Percentiles rank a stretch among this genome's conserved stretches.
Conservation (phyloP, 2,329 filamentous ascomycete genomes). For the Microcyclosporella mali region DNA sequence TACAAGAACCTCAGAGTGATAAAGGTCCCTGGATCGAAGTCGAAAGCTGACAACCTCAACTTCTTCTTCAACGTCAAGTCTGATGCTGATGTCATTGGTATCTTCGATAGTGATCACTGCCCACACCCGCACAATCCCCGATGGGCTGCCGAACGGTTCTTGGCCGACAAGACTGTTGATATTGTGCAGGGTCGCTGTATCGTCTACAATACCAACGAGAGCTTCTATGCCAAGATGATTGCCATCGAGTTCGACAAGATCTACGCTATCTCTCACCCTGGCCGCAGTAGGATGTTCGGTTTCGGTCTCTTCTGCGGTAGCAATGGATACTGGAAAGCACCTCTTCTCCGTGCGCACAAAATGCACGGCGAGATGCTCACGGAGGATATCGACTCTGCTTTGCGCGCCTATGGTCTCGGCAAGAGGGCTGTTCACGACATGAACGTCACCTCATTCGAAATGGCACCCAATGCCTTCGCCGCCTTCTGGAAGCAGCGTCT, state of each 20-base stretch:
- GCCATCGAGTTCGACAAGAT: conserved; percentile 49
- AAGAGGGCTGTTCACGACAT: conserved; percentile 44
- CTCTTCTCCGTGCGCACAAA: conserved; percentile 40
- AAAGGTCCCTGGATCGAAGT: conserved; percentile 45
- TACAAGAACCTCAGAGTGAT: conserved; percentile 41
- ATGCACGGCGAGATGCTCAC: conserved; percentile 48
- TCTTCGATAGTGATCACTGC: conserved; percentile 48
- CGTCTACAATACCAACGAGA: conserved; percentile 43
- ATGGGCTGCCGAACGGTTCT: conserved; percentile 46
- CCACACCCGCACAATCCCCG: conserved; percentile 45
- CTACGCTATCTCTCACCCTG: conserved; percentile 47
- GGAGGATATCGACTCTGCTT: conserved; percentile 46
- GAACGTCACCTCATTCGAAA: conserved; percentile 45
- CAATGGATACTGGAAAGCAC: conserved; percentile 46
- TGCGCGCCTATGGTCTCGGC: conserved; percentile 41
- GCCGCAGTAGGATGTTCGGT: conserved; percentile 42
- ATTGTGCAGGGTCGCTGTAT: conserved; percentile 48
- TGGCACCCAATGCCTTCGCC: conserved; percentile 40
- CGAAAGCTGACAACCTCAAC: conserved; percentile 48
- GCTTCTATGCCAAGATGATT: conserved; percentile 43
- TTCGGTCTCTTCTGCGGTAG: conserved; percentile 47
- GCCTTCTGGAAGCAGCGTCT: conserved; percentile 47
- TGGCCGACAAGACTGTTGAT: conserved; percentile 38
- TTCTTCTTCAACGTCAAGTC: conserved; percentile 42
- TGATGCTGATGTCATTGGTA: conserved; percentile 42